Conservation (phyloP, 768 basidiomycete species). For the Cystofilobasidium macerans region DNA sequence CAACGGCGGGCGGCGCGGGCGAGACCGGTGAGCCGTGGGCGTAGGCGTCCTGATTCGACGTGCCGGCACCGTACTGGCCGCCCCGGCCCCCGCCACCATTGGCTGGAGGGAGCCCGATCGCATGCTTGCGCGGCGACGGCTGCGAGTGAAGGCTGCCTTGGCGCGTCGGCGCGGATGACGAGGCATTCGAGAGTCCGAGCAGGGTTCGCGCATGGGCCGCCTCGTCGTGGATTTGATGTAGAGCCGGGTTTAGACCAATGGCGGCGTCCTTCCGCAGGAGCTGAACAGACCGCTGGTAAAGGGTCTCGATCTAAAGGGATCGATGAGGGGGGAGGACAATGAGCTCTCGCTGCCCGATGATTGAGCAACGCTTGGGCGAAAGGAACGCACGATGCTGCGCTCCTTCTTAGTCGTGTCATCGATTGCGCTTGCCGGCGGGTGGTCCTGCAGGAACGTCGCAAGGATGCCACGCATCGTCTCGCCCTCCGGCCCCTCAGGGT, state of each 20-base stretch:
- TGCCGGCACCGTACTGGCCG: neutral
- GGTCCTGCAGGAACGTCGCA: conserved; percentile 64
- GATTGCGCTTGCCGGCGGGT: conserved; percentile 39
- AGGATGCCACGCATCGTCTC: conserved; percentile 65
- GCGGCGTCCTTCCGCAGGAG: conserved; percentile 11
- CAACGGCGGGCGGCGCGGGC: neutral
- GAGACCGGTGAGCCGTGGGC: neutral
- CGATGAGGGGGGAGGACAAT: neutral
- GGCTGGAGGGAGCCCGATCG: neutral
- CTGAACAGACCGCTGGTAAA: conserved; percentile 21
- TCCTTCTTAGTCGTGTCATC: conserved; percentile 27
- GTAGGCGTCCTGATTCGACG: neutral
- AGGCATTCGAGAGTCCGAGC: conserved; percentile 12
- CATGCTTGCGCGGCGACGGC: neutral
- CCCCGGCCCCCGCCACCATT: too few species aligned
- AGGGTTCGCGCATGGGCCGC: conserved; percentile 22
- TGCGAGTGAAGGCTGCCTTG: neutral
- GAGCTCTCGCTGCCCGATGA: too few species aligned
- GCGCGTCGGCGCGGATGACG: neutral
- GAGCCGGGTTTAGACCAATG: neutral
- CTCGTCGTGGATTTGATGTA: conserved; percentile 5
- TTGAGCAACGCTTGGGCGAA: neutral
- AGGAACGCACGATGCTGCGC: conserved; percentile 22
- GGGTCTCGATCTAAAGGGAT: conserved; percentile 20
- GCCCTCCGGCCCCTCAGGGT: conserved; percentile 60